Evolutionary conservation across 2,329 filamentous ascomycete species (phyloP).

Genomic region (Pseudopithomyces chartarum): DNA sequence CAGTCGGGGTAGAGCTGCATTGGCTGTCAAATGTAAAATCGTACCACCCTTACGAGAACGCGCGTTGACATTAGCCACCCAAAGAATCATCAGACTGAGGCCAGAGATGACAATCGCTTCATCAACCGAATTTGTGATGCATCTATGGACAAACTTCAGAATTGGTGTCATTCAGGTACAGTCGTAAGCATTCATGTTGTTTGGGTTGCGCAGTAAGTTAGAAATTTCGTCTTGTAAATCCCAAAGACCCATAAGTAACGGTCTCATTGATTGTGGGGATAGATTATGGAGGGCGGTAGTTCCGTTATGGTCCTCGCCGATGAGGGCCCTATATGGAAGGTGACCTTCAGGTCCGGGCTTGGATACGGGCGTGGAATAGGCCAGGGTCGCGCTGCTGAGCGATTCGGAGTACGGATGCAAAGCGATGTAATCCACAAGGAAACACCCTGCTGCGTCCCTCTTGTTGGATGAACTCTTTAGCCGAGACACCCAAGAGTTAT

Average conservation of each 20-base stretch:
- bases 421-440: slow-evolving; percentile 3
- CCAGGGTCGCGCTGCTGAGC: neutral
- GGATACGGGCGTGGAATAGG: neutral
- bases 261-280: neutral
- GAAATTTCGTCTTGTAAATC: no score
- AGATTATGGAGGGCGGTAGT: neutral
- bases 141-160: neutral
- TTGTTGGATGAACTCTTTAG: neutral
- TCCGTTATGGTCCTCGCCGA: neutral
- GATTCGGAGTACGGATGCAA: neutral
- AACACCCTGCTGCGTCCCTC: slow-evolving; percentile 1
- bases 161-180: neutral
- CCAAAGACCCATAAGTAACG: no score
- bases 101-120: neutral
- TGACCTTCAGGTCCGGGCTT: neutral
- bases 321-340: neutral
- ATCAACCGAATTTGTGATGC: neutral
- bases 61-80: slow-evolving; percentile 2
- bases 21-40: neutral
- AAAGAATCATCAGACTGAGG: neutral
- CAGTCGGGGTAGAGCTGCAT: neutral
- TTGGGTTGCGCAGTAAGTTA: neutral
- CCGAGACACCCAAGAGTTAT: neutral
- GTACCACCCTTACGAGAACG: neutral
- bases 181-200: neutral